Evolutionary conservation across 148 eudicot species (phyloP).

Genomic region (Beta vulgaris): DNA sequence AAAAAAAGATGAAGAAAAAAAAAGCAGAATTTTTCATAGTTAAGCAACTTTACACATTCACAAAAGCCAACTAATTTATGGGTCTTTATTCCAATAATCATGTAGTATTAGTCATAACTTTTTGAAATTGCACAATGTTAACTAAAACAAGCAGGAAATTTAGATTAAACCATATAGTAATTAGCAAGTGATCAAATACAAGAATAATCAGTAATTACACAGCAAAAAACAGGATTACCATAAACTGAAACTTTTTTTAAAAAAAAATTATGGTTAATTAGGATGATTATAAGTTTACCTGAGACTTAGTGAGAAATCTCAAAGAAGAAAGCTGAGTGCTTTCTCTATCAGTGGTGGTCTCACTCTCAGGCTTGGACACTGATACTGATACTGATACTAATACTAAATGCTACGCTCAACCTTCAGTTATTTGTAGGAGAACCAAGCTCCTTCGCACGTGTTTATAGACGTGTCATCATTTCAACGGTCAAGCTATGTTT

Average conservation of each 20-base stretch:
- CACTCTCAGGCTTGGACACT: not conserved
- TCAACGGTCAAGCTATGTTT: not conserved
- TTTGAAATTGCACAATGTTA: not conserved
- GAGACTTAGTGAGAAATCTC: not conserved
- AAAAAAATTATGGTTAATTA: not conserved
- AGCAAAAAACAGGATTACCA: not conserved
- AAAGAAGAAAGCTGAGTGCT: not conserved
- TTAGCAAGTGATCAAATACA: not conserved
- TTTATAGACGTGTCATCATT: conserved; percentile 14
- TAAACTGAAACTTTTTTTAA: not conserved
- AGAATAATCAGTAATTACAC: too few relatives aligned
- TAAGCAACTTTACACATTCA: not conserved
- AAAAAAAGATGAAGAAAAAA: not conserved
- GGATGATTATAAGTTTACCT: not conserved
- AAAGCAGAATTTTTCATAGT: not conserved
- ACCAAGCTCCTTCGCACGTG: not conserved
- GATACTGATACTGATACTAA: not conserved
- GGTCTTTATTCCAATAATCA: not conserved
- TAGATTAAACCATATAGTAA: not conserved
- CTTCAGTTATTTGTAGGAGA: not conserved
- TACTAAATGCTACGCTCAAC: not conserved
- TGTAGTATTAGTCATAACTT: not conserved
- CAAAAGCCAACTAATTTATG: not conserved
- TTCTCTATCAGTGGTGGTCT: not conserved
- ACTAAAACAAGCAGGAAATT: too few relatives aligned